phyloP scores from a whole-genome alignment of 345 rosid genomes.

The Clausena lansium region DNA sequence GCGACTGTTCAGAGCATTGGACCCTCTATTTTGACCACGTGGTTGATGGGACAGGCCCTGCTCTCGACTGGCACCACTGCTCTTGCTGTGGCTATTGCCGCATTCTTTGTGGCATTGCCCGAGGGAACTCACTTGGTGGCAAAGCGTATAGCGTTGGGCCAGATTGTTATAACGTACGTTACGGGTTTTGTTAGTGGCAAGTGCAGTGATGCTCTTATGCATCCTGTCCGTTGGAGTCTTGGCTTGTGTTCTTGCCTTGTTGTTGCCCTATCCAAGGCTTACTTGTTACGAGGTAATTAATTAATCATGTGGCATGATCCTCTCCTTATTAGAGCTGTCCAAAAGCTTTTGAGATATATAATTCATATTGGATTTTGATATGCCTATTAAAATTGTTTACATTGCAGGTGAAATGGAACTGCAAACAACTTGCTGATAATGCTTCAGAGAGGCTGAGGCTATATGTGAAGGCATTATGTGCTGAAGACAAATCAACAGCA shows the following conservation, averaged over 20 bases:
- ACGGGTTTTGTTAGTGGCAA: constrained; percentile 54
- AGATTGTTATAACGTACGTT: constrained; percentile 63
- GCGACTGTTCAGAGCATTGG: constrained; percentile 70
- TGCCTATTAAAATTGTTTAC: too few species aligned
- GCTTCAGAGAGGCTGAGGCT: constrained; percentile 58
- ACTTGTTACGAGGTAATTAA: constrained; percentile 65
- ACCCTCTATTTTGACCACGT: constrained; percentile 58
- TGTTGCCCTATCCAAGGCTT: constrained; percentile 68
- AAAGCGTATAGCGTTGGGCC: constrained; percentile 75
- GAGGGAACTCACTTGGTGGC: constrained; percentile 56
- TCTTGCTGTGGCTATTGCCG: constrained; percentile 56
- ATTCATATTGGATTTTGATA: too few species aligned
- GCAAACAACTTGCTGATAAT: constrained; percentile 48
- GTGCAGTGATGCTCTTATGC: constrained; percentile 51
- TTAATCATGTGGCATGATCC: background rate
- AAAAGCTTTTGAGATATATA: background rate
- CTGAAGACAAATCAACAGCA: constrained; percentile 47
- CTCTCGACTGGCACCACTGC: constrained; percentile 48
- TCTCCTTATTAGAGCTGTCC: background rate
- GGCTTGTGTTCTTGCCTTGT: constrained; percentile 67
- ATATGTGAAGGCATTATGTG: constrained; percentile 55
- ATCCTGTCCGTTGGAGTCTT: constrained; percentile 65
- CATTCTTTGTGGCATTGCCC: constrained; percentile 57
- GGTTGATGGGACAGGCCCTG: constrained; percentile 65
- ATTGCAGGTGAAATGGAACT: constrained; percentile 58